Percentiles rank a stretch among this genome's conserved stretches.
Evolutionary conservation across 768 basidiomycete species (phyloP).

Genomic region (Auricularia auricula-judae): DNA sequence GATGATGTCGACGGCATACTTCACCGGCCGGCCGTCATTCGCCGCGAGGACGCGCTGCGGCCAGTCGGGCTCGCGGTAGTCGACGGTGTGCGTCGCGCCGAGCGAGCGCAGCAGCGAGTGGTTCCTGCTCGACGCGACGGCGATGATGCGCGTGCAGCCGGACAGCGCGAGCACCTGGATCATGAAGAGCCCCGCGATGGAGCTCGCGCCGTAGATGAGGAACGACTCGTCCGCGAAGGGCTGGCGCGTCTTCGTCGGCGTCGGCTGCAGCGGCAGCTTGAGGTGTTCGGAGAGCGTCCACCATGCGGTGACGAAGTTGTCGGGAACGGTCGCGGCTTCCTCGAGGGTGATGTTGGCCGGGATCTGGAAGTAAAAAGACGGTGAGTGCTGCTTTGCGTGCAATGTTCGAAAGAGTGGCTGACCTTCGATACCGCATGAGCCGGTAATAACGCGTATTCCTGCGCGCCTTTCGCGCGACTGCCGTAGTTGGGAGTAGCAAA

Average conservation of each 20-base stretch:
- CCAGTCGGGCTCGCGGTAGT: slow-evolving; percentile 29
- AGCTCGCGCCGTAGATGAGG: slow-evolving; percentile 34
- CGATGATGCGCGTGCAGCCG: slow-evolving; percentile 32
- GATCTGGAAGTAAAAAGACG: slow-evolving; percentile 19
- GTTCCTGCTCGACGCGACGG: slow-evolving; percentile 30
- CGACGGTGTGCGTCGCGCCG: slow-evolving; percentile 30
- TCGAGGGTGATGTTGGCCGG: slow-evolving; percentile 29
- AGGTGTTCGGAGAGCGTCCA: slow-evolving; percentile 26
- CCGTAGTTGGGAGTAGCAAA: slow-evolving; percentile 15
- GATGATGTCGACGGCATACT: slow-evolving; percentile 29
- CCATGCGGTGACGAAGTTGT: slow-evolving; percentile 32
- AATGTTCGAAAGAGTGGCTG: neutral
- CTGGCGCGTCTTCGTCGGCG: slow-evolving; percentile 17
- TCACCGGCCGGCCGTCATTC: slow-evolving; percentile 21
- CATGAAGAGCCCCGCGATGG: slow-evolving; percentile 25
- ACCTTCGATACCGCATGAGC: slow-evolving; percentile 26
- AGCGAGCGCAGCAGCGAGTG: slow-evolving; percentile 28
- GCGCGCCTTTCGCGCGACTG: slow-evolving; percentile 23
- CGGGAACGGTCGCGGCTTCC: slow-evolving; percentile 28
- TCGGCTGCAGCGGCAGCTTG: slow-evolving; percentile 25
- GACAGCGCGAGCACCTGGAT: slow-evolving; percentile 30
- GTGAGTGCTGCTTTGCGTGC: neutral
- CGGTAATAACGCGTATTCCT: slow-evolving; percentile 26
- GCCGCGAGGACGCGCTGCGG: slow-evolving; percentile 24
- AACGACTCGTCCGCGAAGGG: slow-evolving; percentile 24